Evolutionary conservation across 192 early-diverging fungal genomes (phyloP), one percentile per base, ranked within the genome.

Genomic region (Coemansia sp.): DNA sequence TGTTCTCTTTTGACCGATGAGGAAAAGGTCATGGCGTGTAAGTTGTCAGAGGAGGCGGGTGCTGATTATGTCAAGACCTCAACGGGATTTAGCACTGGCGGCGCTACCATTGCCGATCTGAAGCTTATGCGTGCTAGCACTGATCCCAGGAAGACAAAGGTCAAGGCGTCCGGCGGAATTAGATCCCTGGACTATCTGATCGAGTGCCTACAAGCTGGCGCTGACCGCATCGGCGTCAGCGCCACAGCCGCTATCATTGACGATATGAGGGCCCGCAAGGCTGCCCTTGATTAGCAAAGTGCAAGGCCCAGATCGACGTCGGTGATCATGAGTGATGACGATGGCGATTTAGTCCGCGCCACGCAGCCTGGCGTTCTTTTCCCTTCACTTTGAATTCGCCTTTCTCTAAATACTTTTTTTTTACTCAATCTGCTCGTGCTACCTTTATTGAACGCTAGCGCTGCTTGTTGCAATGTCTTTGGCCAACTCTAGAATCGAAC

Each of bases 21-120:
- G 11, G 85, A 88, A 57, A 88, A 84, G 60, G 46, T 76, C 11
- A 21, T 58, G 5, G 85, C 84, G 0, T 86, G 86, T 45, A 43
- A 62, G 59, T 43, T 77, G 8, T 43, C 74, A 0, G 76, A 80
- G 23, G 66, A 76, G 18, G 85, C 86, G 3, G 85, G 86, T 14
- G 84, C 86, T 5, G 77, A 88, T 23, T 88, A 85, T 57, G 86
- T 88, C 35, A 88, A 88, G 77, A 88, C 86, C 6, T 86, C 85
- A 5, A 86, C 86, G 1, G 86, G 86, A 16, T 88, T 88, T 40
- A 79, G 83, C 53, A 66, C 70, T 11, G 76, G 82, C 11, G 86
- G 86, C 2, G 84, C 82, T 9, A 85, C 76, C 1, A 46, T 85
- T 11, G 77, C 70, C 1, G 84, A 88, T 18, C 67, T 86, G 36